phyloP scores from a whole-genome alignment of 2,329 filamentous ascomycete genomes.

The Aureobasidium lini region DNA sequence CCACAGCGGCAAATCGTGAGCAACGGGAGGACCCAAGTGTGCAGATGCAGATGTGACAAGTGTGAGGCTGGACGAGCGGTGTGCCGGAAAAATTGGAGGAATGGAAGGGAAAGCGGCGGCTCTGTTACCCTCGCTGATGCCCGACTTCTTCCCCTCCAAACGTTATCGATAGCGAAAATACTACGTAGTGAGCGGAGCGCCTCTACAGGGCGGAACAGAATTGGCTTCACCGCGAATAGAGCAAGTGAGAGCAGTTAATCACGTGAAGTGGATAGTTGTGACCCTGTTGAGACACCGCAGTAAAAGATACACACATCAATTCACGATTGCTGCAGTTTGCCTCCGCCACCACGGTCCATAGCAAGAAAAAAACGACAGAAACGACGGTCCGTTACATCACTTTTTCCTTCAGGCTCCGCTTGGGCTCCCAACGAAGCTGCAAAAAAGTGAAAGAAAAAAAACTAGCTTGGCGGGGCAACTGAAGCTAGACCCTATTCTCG shows the following conservation, averaged over 20 bases:
- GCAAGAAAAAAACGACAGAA: conserved; percentile 3
- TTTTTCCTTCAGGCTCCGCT: neutral
- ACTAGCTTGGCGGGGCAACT: conserved; percentile 11
- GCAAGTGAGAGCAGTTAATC: neutral
- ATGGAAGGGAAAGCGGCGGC: neutral
- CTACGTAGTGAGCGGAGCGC: neutral
- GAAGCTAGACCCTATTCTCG: conserved; percentile 7
- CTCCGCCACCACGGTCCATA: conserved; percentile 5
- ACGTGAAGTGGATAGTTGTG: neutral
- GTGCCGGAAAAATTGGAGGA: neutral
- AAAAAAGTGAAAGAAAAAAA: conserved; percentile 12
- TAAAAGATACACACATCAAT: neutral
- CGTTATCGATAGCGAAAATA: neutral
- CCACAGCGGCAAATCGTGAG: conserved; percentile 9
- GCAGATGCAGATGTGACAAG: neutral
- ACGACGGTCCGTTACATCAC: conserved; percentile 6
- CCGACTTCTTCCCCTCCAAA: neutral
- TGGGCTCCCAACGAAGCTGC: conserved; percentile 9
- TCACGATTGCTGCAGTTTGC: conserved; percentile 8
- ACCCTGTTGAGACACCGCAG: conserved; percentile 2
- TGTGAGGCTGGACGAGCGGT: neutral
- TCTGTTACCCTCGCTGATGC: neutral
- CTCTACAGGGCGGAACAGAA: neutral
- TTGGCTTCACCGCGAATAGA: neutral
- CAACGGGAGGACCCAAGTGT: conserved; percentile 1